Evolutionary conservation across 257 asterid species (phyloP).

Genomic region (Capsicum pubescens): DNA sequence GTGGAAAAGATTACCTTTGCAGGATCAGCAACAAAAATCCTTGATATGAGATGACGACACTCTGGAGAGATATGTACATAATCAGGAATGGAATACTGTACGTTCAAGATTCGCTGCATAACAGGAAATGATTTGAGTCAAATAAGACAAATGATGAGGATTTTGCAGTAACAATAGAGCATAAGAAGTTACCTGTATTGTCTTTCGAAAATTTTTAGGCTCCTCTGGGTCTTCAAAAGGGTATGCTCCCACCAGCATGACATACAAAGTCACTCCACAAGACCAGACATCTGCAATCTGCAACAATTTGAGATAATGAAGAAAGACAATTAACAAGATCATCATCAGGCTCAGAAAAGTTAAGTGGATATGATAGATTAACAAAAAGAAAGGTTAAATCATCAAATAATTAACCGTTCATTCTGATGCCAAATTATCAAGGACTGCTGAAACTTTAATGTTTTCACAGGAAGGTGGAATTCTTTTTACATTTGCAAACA

Average conservation of each 20-base stretch:
- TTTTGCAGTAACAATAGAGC: background rate
- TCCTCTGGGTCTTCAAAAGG: conserved; percentile 99
- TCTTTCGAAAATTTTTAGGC: conserved; percentile 91
- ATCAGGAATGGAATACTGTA: conserved; percentile 95
- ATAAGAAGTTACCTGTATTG: conserved; percentile 71
- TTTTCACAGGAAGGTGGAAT: background rate
- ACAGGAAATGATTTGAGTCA: conserved; percentile 28
- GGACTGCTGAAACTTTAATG: background rate
- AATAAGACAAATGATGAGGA: conserved; percentile 7
- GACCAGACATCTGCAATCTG: conserved; percentile 99
- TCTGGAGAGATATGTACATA: conserved; percentile 91
- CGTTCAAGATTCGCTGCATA: conserved; percentile 87
- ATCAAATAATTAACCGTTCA: background rate
- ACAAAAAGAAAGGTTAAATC: background rate
- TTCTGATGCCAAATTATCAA: background rate
- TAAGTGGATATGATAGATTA: background rate
- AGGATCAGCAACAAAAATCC: conserved; percentile 95
- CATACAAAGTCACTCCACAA: conserved; percentile 96
- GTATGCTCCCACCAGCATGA: conserved; percentile 97
- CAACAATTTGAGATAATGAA: conserved; percentile 25
- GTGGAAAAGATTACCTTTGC: conserved; percentile 57
- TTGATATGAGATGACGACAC: conserved; percentile 85
- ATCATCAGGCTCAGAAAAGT: background rate
- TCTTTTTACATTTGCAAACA: background rate
- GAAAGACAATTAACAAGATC: background rate